These are phyloP conservation scores for Candida stauntonica DNA, from an alignment of 805 yeast genomes.

Conservation along the genomic window DNA sequence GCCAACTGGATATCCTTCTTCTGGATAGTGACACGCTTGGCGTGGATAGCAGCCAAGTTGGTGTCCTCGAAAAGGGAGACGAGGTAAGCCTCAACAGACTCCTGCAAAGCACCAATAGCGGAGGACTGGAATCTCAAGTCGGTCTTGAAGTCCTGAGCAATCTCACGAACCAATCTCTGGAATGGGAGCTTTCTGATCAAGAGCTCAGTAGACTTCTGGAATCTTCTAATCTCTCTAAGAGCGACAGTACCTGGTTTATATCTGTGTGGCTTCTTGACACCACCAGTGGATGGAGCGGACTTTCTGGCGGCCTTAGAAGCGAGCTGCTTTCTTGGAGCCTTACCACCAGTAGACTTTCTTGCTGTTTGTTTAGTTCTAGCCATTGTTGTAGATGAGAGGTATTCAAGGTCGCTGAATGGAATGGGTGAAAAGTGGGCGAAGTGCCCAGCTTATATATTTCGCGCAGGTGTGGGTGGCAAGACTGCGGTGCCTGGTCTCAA, in stretches of 20 bases:
- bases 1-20: slow-evolving; percentile 98
- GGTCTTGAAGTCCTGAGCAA: slow-evolving; percentile 90
- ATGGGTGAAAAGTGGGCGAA: neutral
- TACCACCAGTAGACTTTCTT: slow-evolving; percentile 94
- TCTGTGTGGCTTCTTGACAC: slow-evolving; percentile 95
- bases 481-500: neutral
- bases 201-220: slow-evolving; percentile 93
- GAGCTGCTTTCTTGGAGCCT: slow-evolving; percentile 91
- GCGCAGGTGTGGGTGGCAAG: neutral
- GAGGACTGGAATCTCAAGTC: slow-evolving; percentile 96
- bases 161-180: slow-evolving; percentile 95
- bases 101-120: slow-evolving; percentile 97
- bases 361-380: slow-evolving; percentile 95
- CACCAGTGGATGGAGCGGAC: slow-evolving; percentile 88
- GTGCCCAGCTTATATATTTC: neutral
- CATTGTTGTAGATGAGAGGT: slow-evolving; percentile 38
- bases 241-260: slow-evolving; percentile 98
- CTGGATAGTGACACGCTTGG: slow-evolving; percentile 97
- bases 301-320: slow-evolving; percentile 94
- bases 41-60: slow-evolving; percentile 97
- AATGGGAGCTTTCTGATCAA: slow-evolving; percentile 95
- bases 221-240: slow-evolving; percentile 94
- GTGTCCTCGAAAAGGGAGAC: slow-evolving; percentile 97
- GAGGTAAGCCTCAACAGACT: slow-evolving; percentile 97
- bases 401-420: slow-evolving; percentile 83